A percentile compares a stretch with the other conserved stretches of the same genome.
Evolutionary conservation across 2,329 filamentous ascomycete genomes (phyloP).

Genomic region (Chaetomium sp.): DNA sequence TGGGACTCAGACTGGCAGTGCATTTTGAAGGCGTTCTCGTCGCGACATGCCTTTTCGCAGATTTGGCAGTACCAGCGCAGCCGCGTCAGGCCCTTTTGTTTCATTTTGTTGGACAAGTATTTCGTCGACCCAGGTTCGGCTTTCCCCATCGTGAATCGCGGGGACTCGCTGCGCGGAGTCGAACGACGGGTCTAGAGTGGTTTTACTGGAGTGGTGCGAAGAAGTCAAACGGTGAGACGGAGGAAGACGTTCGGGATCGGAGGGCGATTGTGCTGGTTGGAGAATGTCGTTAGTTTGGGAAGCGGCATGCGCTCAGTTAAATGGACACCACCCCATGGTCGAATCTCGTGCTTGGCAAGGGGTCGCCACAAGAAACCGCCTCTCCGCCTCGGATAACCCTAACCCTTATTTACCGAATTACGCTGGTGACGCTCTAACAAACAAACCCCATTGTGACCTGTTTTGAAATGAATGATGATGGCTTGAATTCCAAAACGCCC

Average conservation of each 20-base stretch:
- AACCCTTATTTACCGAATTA: too few species aligned
- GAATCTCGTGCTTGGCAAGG: too few species aligned
- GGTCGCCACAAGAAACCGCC: too few species aligned
- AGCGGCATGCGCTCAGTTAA: too few species aligned
- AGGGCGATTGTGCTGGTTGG: too few species aligned
- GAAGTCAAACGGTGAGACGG: too few species aligned
- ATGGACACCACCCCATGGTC: too few species aligned
- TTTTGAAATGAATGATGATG: not conserved
- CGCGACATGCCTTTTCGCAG: slow-evolving; percentile 44
- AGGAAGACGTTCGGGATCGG: too few species aligned
- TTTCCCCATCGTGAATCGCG: slow-evolving; percentile 63
- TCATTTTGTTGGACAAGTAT: slow-evolving; percentile 83
- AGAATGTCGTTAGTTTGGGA: too few species aligned
- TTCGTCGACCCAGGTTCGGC: slow-evolving; percentile 92
- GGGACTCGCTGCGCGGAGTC: slow-evolving; percentile 21
- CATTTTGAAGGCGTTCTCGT: slow-evolving; percentile 89
- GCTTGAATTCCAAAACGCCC: not conserved
- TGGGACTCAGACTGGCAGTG: slow-evolving; percentile 81
- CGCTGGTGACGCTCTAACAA: too few species aligned
- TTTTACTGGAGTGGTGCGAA: not conserved
- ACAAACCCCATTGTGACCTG: too few species aligned
- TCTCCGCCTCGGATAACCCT: too few species aligned
- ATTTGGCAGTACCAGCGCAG: slow-evolving; percentile 59
- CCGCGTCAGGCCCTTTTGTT: slow-evolving; percentile 69
- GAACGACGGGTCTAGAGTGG: slow-evolving; percentile 8